Evolutionary conservation across 2,329 filamentous ascomycete species (phyloP).

Genomic region (Grosmannia huntii): DNA sequence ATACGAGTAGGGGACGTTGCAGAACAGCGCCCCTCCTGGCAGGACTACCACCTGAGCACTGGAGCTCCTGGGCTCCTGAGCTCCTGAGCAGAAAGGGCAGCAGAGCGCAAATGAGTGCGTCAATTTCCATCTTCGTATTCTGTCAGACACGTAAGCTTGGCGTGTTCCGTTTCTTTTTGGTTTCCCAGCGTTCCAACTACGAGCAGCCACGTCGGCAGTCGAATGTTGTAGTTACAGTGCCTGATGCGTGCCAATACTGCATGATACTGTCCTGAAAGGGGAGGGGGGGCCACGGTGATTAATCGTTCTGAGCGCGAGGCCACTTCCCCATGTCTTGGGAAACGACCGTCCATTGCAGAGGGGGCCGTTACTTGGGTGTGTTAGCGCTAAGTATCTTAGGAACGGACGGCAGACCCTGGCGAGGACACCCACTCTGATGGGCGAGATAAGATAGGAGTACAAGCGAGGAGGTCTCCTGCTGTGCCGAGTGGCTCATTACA

Average conservation of each 20-base stretch:
- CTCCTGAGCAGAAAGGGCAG: not conserved
- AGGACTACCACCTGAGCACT: not conserved
- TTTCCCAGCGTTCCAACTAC: not conserved
- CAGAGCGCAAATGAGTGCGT: not conserved
- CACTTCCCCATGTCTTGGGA: not conserved
- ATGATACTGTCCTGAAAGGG: not conserved
- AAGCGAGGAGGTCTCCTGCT: too few species aligned
- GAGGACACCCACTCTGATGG: too few species aligned
- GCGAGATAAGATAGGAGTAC: too few species aligned
- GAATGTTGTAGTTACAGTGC: not conserved
- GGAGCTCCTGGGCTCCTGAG: too few species aligned
- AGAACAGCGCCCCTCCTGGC: not conserved
- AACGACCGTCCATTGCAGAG: not conserved
- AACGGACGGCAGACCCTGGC: too few species aligned
- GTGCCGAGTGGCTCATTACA: too few species aligned
- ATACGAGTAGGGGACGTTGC: not conserved
- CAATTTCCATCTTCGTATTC: not conserved
- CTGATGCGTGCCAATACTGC: not conserved
- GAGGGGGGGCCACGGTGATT: not conserved
- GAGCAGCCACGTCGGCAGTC: constrained; percentile 1
- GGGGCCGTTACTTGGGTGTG: not conserved
- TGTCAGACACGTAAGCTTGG: not conserved
- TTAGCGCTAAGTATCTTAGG: not conserved
- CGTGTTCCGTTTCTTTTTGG: not conserved
- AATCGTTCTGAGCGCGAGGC: not conserved